Evolutionary conservation across 257 asterid genomes (phyloP).

Genomic region (Solanum raphanifolium): DNA sequence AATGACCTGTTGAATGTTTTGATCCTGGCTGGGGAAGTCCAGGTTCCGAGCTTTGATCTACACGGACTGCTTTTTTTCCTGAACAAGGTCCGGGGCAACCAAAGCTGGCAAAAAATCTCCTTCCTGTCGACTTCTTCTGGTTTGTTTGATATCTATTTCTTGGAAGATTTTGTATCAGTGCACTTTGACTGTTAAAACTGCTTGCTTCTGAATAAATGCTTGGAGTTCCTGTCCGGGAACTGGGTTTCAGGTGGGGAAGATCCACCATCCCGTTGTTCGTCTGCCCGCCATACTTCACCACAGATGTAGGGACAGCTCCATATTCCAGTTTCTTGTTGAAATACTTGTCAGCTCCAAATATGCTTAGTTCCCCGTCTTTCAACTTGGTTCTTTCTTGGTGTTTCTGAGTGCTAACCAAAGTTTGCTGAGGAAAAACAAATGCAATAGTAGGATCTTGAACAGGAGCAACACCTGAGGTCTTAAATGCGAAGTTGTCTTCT

Average conservation of each 20-base stretch:
- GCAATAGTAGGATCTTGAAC: conserved; percentile 35
- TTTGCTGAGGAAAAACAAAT: conserved; percentile 21
- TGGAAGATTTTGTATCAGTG: conserved; percentile 10
- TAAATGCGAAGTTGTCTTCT: conserved; percentile 25
- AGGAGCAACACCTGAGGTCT: conserved; percentile 26
- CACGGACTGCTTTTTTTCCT: conserved; percentile 26
- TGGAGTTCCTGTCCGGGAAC: conserved; percentile 19
- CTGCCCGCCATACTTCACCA: background rate
- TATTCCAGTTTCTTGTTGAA: conserved; percentile 49
- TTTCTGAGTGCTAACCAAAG: background rate
- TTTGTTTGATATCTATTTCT: conserved; percentile 17
- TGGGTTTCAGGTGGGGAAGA: conserved; percentile 1
- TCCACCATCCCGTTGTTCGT: background rate
- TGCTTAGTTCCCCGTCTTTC: conserved; percentile 34
- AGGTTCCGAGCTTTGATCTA: conserved; percentile 4
- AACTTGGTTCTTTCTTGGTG: conserved; percentile 10
- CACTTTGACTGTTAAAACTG: conserved; percentile 43
- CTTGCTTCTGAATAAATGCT: conserved; percentile 43
- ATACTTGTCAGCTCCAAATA: conserved; percentile 56
- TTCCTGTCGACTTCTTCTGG: conserved; percentile 26
- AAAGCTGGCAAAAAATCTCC: conserved; percentile 31
- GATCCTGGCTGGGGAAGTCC: conserved; percentile 6
- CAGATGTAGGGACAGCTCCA: background rate
- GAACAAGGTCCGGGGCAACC: conserved; percentile 53
- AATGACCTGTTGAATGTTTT: background rate